phyloP scores from a whole-genome alignment of 495 filamentous ascomycete genomes.

The Immersiella caudata region DNA sequence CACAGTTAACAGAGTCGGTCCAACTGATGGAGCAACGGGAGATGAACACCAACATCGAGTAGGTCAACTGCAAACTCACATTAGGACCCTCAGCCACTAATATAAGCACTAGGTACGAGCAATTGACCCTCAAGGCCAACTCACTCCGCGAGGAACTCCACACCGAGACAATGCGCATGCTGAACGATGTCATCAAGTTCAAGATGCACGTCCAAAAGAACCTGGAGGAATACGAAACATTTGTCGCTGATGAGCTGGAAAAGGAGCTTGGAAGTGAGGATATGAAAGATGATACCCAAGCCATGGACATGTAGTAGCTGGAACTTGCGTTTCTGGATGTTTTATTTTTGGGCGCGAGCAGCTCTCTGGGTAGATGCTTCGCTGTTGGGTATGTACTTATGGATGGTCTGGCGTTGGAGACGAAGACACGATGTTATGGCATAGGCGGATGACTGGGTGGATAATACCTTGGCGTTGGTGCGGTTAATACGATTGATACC shows the following conservation, averaged over 20 bases:
- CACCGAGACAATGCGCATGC: constrained; percentile 91
- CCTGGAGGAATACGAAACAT: constrained; percentile 88
- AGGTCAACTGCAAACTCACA: constrained; percentile 35
- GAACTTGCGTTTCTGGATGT: neutral
- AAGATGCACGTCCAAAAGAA: constrained; percentile 94
- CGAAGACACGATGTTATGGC: constrained; percentile 4
- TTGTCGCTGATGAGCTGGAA: constrained; percentile 88
- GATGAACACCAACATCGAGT: constrained; percentile 96
- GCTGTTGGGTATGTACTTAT: constrained; percentile 4
- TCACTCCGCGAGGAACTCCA: constrained; percentile 89
- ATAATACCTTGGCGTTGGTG: constrained; percentile 4
- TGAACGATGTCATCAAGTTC: constrained; percentile 98
- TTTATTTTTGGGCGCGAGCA: neutral
- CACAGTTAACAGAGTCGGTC: constrained; percentile 80
- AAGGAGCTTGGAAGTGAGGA: constrained; percentile 68
- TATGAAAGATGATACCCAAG: constrained; percentile 37
- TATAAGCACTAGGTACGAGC: constrained; percentile 81
- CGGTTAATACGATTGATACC: neutral
- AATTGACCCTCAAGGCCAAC: constrained; percentile 80
- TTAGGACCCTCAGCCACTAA: no score
- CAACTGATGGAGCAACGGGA: constrained; percentile 93
- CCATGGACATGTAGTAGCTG: constrained; percentile 19
- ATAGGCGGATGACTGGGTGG: constrained; percentile 3
- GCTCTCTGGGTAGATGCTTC: neutral
- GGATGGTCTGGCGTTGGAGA: neutral